Percentiles rank a stretch among this genome's conserved stretches.
These are phyloP conservation scores for Prunus dulcis DNA, from an alignment of 306 rosid species.

Conservation along the genomic window DNA sequence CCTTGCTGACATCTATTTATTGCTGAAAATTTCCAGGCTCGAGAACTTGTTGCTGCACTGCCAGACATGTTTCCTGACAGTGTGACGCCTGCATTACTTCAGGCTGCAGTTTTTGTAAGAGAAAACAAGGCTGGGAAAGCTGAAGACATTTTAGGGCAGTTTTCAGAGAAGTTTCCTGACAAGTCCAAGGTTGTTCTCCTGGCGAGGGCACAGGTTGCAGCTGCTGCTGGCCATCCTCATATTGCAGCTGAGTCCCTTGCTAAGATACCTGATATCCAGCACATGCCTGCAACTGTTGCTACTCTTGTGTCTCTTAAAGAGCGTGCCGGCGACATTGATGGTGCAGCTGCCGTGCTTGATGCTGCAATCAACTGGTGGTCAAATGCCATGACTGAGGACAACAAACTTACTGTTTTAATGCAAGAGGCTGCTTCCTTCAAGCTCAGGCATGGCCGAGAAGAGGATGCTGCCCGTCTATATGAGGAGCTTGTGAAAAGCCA, in stretches of 20 bases:
- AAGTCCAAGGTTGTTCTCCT: conserved; percentile 64
- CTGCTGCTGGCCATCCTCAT: conserved; percentile 84
- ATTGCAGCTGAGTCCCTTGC: conserved; percentile 86
- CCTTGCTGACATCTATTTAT: conserved; percentile 23
- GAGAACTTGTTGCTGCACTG: conserved; percentile 76
- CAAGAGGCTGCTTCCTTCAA: conserved; percentile 95
- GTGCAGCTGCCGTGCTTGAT: conserved; percentile 84
- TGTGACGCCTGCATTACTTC: conserved; percentile 66
- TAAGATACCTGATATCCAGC: conserved; percentile 78
- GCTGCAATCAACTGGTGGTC: conserved; percentile 96
- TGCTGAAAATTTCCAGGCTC: conserved; percentile 52
- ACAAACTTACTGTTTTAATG: conserved; percentile 64
- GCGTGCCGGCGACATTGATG: conserved; percentile 82
- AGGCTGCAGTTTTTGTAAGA: conserved; percentile 84
- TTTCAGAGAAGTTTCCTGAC: conserved; percentile 74
- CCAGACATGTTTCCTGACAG: conserved; percentile 76
- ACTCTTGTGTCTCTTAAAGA: conserved; percentile 89
- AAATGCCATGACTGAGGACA: conserved; percentile 82
- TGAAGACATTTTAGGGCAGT: conserved; percentile 76
- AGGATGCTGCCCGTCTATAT: conserved; percentile 68
- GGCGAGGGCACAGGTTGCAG: conserved; percentile 93
- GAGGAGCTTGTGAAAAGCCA: conserved; percentile 89
- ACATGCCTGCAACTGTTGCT: conserved; percentile 94
- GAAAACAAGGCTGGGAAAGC: conserved; percentile 93
- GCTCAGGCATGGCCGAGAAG: conserved; percentile 77